Percentiles rank a stretch among this genome's conserved stretches.
These are phyloP conservation scores for Colletotrichum australisinense DNA, from an alignment of 2,329 filamentous ascomycete species.

Conservation along the genomic window DNA sequence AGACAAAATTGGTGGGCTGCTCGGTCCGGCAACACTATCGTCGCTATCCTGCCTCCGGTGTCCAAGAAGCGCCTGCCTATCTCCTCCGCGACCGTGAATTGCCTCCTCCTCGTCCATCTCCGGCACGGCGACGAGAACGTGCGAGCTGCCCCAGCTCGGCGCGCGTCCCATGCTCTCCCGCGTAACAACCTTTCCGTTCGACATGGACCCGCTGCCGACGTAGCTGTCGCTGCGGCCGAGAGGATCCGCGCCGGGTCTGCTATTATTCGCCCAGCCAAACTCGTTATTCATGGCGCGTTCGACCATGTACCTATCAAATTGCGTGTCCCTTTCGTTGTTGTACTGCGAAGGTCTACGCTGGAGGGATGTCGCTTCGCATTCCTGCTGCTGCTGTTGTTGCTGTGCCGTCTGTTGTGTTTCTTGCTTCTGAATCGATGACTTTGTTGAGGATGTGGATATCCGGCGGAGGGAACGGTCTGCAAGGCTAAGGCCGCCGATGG, in stretches of 20 bases:
- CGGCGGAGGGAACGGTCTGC: conserved; percentile 34
- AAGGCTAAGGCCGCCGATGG: conserved; percentile 31
- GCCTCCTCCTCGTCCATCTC: conserved; percentile 48
- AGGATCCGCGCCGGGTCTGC: conserved; percentile 13
- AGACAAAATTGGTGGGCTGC: background rate
- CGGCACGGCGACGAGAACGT: conserved; percentile 50
- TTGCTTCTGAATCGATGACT: conserved; percentile 10
- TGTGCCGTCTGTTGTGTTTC: conserved; percentile 6
- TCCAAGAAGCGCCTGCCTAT: conserved; percentile 45
- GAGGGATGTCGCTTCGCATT: background rate
- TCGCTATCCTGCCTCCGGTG: conserved; percentile 28
- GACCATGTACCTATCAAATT: conserved; percentile 43
- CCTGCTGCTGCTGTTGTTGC: conserved; percentile 1
- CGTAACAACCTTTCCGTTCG: conserved; percentile 24
- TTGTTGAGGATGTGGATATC: conserved; percentile 30
- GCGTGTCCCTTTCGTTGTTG: conserved; percentile 43
- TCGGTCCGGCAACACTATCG: conserved; percentile 1
- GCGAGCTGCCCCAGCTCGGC: conserved; percentile 51
- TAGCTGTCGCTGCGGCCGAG: conserved; percentile 42
- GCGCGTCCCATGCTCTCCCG: conserved; percentile 43
- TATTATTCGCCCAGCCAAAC: conserved; percentile 45
- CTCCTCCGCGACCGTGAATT: conserved; percentile 39
- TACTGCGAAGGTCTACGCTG: conserved; percentile 34
- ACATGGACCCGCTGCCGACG: conserved; percentile 39
- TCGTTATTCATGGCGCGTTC: conserved; percentile 47